These are phyloP conservation scores for Venturia aucupariae DNA, from an alignment of 2,329 filamentous ascomycete species.

Conservation along the genomic window DNA sequence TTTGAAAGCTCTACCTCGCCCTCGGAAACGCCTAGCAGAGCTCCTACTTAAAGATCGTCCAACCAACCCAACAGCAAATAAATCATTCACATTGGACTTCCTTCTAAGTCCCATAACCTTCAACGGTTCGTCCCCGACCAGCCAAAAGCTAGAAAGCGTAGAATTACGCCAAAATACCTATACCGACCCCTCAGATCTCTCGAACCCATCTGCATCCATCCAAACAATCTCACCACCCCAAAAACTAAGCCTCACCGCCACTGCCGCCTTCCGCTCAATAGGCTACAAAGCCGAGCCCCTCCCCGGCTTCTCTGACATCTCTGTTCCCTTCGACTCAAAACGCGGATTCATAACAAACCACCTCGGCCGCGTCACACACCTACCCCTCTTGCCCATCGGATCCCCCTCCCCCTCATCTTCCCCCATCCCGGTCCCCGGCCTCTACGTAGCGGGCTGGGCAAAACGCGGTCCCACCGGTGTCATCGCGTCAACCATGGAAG, in stretches of 20 bases:
- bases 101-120: constrained; percentile 71
- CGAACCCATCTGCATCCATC: constrained; percentile 44
- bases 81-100: constrained; percentile 78
- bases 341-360: constrained; percentile 69
- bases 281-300: constrained; percentile 81
- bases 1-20: constrained; percentile 61
- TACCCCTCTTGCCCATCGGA: too few species aligned
- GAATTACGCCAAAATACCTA: constrained; percentile 51
- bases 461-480: constrained; percentile 91
- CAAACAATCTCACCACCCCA: constrained; percentile 28
- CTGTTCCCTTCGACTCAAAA: constrained; percentile 66
- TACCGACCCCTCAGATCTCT: constrained; percentile 29
- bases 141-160: constrained; percentile 49
- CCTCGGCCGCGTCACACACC: neutral
- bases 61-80: constrained; percentile 42
- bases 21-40: constrained; percentile 68
- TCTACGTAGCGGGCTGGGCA: constrained; percentile 95
- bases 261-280: constrained; percentile 82
- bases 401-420: constrained; percentile 7
- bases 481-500: constrained; percentile 91
- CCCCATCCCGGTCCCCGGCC: constrained; percentile 46
- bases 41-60: constrained; percentile 66
- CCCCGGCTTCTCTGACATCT: constrained; percentile 61
- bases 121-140: constrained; percentile 38
- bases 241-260: constrained; percentile 54